Base-by-base conservation (phyloP, 2,329 filamentous ascomycete genomes). In the Hypoxylon sp. region DNA sequence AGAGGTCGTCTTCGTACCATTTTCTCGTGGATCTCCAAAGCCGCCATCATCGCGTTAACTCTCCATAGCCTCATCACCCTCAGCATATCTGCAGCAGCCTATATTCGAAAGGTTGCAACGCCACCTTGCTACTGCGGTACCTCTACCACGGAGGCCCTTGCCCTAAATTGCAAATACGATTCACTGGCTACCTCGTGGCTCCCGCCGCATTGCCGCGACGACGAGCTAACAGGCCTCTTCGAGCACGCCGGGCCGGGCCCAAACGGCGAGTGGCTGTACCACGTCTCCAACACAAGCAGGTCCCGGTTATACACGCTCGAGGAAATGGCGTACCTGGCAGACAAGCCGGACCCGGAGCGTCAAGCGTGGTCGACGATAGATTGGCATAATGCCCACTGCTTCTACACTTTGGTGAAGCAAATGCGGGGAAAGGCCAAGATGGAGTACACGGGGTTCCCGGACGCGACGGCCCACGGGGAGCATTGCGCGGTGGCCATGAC, bases 351-450 rank as follows among this genome's bases (percentile, higher is more conserved):
- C 49, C 30, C 49, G 17, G 30, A 52, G 49, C 30, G 49, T 5
- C 30, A 52, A 11, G 49, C 49, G 10, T 52, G 28, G 30, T 52
- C 49, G 32, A 52, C 30, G 4, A 36, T 52, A 10, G 49, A 52
- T 19, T 52, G 49, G 49, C 49, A 52, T 14, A 52, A 52, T 13
- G 30, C 30, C 30, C 49, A 52, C 11, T 52, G 49, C 17, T 52
- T 52, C 49, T 52, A 52, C 17, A 52, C 49, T 7, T 30, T 52
- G 10, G 49, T 52, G 9, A 52, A 52, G 49, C 49, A 52, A 30
- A 36, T 52, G 49, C 30, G 49, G 17, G 49, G 49, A 1, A 36
- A n/a, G 17, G 49, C 30, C 49, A 52, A 52, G 10, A 52, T 52
- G 49, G 49, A 52, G 17, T 52, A 52, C 19, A 52, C 49, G 11